Percentiles rank a stretch among this genome's conserved stretches.
Evolutionary conservation across 2,329 filamentous ascomycete genomes (phyloP).

Genomic region (Colletotrichum brevisporum): DNA sequence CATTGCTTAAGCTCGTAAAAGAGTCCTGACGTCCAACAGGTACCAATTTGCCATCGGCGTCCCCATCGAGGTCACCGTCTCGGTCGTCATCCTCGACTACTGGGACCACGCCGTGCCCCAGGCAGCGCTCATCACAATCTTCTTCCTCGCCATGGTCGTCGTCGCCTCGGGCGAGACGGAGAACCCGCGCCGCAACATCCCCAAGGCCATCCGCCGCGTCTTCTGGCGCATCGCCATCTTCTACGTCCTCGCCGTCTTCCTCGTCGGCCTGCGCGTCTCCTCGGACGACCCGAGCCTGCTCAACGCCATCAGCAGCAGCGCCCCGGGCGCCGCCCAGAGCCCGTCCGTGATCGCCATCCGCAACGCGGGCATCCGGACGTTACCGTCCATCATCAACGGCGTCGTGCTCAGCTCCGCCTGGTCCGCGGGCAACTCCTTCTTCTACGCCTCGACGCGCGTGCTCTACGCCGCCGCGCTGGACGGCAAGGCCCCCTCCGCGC

Average conservation of each 20-base stretch:
- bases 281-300: slow-evolving; percentile 58
- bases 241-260: slow-evolving; percentile 66
- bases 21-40: slow-evolving; percentile 3
- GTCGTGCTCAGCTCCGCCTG: slow-evolving; percentile 81
- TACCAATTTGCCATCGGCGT: slow-evolving; percentile 64
- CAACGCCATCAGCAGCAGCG: slow-evolving; percentile 43
- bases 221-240: slow-evolving; percentile 69
- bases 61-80: slow-evolving; percentile 62
- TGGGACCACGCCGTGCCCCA: slow-evolving; percentile 51
- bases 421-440: slow-evolving; percentile 77
- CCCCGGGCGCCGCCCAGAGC: slow-evolving; percentile 28
- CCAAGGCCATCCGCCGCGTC: slow-evolving; percentile 66
- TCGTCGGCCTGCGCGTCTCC: slow-evolving; percentile 65
- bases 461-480: slow-evolving; percentile 73
- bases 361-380: slow-evolving; percentile 75
- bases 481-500: slow-evolving; percentile 69
- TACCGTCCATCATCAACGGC: slow-evolving; percentile 82
- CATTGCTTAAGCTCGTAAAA: not conserved
- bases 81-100: slow-evolving; percentile 63
- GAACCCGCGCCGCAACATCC: slow-evolving; percentile 64
- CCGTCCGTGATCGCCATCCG: slow-evolving; percentile 73
- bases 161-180: slow-evolving; percentile 65
- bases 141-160: slow-evolving; percentile 58
- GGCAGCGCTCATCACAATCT: slow-evolving; percentile 53
- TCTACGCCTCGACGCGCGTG: slow-evolving; percentile 72